Evolutionary conservation across 345 rosid species (phyloP), one percentile per base, ranked within the genome.

Genomic region (Excoecaria agallocha): DNA sequence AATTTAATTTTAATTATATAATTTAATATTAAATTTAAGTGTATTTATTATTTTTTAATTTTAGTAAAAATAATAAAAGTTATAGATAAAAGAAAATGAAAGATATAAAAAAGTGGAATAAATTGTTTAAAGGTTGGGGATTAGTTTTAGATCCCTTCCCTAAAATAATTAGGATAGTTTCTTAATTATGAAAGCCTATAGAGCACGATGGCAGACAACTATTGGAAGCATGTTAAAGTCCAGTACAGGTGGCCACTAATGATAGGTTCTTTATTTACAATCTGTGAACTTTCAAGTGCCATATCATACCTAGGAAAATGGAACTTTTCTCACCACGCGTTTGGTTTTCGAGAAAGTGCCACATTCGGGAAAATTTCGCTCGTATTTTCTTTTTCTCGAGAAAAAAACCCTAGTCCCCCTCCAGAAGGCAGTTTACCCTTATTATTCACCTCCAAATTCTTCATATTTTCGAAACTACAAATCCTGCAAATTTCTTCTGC

Each of bases 281-380:
- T 39, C 16, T 17, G 19, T 35, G 62, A 19, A n/a, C 57, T 17
- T 0, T 12, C 17, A 2, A 45, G 30, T 37, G 68, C 38, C n/a
- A 1, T 39, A 72, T 39, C 72, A 20, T 8, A 22, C 10, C 65
- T 22, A 6, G 2, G 16, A n/a, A 74, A 70, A 17, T 6, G 65
- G 66, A 68, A 65, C 73, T 81, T 77, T 76, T 72, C 83, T 78
- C 73, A 12, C 60, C 72, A 65, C 83, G 79, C 86, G 82, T 84
- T 83, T 83, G 84, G 85, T 30, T 17, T 76, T n/a, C n/a, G n/a
- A n/a, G n/a, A n/a, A n/a, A n/a, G n/a, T n/a, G 81, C 50, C 38
- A 22, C 73, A 66, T 66, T 70, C 78, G 81, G 77, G 86, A 86
- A 84, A 84, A 75, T 82, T 66, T 75, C 15, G 8, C 49, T 41